Percentiles rank a stretch among this genome's conserved stretches.
phyloP scores from a whole-genome alignment of 805 yeast genomes.

The Ogataea neopini region DNA sequence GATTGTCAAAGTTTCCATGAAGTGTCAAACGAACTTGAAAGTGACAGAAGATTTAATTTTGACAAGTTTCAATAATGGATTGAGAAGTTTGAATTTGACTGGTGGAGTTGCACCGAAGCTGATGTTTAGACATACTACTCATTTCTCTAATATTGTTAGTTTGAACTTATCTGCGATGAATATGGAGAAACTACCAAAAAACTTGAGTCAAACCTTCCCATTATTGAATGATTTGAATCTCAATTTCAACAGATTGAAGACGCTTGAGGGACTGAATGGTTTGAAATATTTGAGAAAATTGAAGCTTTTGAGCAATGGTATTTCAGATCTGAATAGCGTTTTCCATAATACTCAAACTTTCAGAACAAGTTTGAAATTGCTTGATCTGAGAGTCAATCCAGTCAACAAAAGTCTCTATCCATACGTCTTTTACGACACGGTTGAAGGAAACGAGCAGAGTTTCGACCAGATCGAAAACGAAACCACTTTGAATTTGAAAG shows the following conservation, averaged over 20 bases:
- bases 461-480: conserved; percentile 24
- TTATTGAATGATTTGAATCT: conserved; percentile 48
- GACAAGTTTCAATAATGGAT: conserved; percentile 16
- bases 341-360: conserved; percentile 32
- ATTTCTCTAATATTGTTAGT: conserved; percentile 37
- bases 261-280: conserved; percentile 37
- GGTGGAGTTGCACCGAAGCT: conserved; percentile 26
- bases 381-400: conserved; percentile 54
- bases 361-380: conserved; percentile 36
- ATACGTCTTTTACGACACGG: conserved; percentile 47
- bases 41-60: conserved; percentile 26
- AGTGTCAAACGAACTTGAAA: conserved; percentile 34
- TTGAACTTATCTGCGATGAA: conserved; percentile 51
- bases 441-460: conserved; percentile 10
- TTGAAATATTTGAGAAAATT: conserved; percentile 41
- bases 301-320: conserved; percentile 46
- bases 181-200: conserved; percentile 39
- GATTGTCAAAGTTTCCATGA: conserved; percentile 46
- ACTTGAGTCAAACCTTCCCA: conserved; percentile 44
- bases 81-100: conserved; percentile 38
- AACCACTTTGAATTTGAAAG: conserved; percentile 44
- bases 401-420: conserved; percentile 50
- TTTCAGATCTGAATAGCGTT: conserved; percentile 38
- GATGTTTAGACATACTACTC: background rate
- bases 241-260: conserved; percentile 46